Base-by-base conservation (phyloP, 2,329 filamentous ascomycete genomes). In the Capronia coronata region DNA sequence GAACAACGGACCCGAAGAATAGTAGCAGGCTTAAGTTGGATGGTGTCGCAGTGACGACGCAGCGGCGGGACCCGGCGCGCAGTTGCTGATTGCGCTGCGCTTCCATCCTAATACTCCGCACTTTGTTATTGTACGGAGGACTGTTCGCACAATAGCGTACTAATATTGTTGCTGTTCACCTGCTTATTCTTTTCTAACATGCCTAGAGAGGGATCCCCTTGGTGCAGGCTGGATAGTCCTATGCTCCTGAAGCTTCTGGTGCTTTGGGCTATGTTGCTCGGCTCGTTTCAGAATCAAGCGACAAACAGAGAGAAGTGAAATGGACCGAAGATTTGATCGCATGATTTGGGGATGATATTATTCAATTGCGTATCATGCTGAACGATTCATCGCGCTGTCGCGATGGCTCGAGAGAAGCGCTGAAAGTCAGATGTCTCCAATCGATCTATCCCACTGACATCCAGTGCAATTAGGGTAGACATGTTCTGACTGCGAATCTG, bases 311-410 rank as follows among this genome's bases (percentile, higher is more conserved):
- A n/a, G n/a, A n/a, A n/a, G n/a, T n/a, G n/a, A n/a, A n/a, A n/a
- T n/a, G n/a, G n/a, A n/a, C n/a, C n/a, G n/a, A n/a, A n/a, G n/a
- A n/a, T n/a, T 32, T 3, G 29, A 32, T 32, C 7, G 11, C 7
- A 19, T 50, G 13, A 37, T 25, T 41, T 23, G n/a, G n/a, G n/a
- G 23, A 55, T 49, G 23, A 46, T 53, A 56, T 56, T 53, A 51
- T 48, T 43, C 16, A 29, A 51, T 32, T 51, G 42, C 37, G 38
- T 51, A 39, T 19, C 44, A 42, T 35, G 48, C 41, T 21, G 42
- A 49, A 35, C 14, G 40, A 29, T 48, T 43, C 41, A 25, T 48
- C 40, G 37, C 27, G 41, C 25, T 35, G 30, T 32, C n/a, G 19
- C 21, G 35, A 42, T 51, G 51, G 43, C 44, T 48, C 39, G 23